phyloP scores from a whole-genome alignment of 108 stramenopile species.

The Nannochloropsis gaditana region DNA sequence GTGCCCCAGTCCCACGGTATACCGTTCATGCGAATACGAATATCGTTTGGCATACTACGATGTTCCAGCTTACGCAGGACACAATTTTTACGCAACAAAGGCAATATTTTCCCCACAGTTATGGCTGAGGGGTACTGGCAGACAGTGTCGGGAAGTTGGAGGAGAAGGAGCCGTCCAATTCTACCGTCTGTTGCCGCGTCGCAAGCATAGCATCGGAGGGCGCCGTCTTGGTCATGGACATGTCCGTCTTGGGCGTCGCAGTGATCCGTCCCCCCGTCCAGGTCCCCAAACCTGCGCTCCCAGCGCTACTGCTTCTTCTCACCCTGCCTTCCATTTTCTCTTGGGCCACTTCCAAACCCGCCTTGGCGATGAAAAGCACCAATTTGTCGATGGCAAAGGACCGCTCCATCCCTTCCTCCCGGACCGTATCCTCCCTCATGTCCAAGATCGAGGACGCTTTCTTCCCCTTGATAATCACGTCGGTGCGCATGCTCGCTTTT shows the following conservation, averaged over 20 bases:
- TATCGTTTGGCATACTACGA: too few species aligned
- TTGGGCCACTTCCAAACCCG: neutral
- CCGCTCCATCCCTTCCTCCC: neutral
- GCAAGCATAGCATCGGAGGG: neutral
- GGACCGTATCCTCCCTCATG: neutral
- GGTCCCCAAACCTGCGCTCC: neutral
- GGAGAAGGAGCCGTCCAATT: slow-evolving; percentile 17
- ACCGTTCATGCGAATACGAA: too few species aligned
- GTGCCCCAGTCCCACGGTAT: too few species aligned
- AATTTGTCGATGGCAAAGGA: neutral
- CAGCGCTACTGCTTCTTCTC: neutral
- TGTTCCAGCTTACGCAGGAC: too few species aligned
- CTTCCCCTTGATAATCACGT: neutral
- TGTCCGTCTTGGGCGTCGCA: neutral
- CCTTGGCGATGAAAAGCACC: neutral
- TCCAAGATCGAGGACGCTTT: neutral
- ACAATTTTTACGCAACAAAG: too few species aligned
- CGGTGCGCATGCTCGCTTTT: neutral
- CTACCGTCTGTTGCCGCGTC: neutral
- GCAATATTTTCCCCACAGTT: too few species aligned
- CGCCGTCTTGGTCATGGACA: neutral
- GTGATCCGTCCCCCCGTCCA: neutral
- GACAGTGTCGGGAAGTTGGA: neutral
- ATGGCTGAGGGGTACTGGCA: too few species aligned
- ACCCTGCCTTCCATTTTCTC: neutral